Percentiles rank a stretch among this genome's conserved stretches.
Evolutionary conservation across 306 rosid genomes (phyloP).

Genomic region (Canavalia ensiformis): DNA sequence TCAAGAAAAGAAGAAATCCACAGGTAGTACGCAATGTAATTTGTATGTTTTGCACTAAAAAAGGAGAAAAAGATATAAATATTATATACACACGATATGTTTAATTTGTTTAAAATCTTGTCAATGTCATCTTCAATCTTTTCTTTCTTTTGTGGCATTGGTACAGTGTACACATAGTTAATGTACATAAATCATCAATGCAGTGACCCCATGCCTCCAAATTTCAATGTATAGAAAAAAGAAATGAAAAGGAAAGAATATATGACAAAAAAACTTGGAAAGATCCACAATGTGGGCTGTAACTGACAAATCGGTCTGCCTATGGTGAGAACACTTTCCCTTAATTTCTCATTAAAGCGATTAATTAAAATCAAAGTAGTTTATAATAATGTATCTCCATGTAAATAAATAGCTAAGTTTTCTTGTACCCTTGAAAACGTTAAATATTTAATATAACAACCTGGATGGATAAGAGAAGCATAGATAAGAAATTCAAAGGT

Average conservation of each 20-base stretch:
- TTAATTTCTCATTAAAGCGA: constrained; percentile 39
- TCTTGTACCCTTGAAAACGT: constrained; percentile 33
- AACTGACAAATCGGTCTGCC: constrained; percentile 58
- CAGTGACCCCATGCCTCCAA: constrained; percentile 45
- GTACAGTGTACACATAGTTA: constrained; percentile 39
- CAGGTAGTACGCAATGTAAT: background rate
- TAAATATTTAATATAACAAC: constrained; percentile 25
- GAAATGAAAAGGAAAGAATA: constrained; percentile 6
- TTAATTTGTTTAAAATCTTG: constrained; percentile 3
- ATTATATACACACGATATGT: background rate
- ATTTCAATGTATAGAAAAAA: constrained; percentile 33
- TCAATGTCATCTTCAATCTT: constrained; percentile 51
- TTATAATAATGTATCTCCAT: constrained; percentile 26
- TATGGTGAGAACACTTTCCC: constrained; percentile 50
- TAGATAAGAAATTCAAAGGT: constrained; percentile 28
- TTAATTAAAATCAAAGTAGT: constrained; percentile 24
- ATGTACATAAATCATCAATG: constrained; percentile 47
- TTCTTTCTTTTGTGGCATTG: constrained; percentile 43
- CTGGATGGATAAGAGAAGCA: constrained; percentile 35
- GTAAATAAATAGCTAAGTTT: constrained; percentile 40
- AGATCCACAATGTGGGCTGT: constrained; percentile 40
- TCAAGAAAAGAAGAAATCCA: background rate
- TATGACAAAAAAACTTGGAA: constrained; percentile 4
- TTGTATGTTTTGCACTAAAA: constrained; percentile 1
- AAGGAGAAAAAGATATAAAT: background rate